A percentile compares a stretch with the other conserved stretches of the same genome.
Evolutionary conservation across 768 basidiomycete species (phyloP).

Genomic region (Trametes meyenii): DNA sequence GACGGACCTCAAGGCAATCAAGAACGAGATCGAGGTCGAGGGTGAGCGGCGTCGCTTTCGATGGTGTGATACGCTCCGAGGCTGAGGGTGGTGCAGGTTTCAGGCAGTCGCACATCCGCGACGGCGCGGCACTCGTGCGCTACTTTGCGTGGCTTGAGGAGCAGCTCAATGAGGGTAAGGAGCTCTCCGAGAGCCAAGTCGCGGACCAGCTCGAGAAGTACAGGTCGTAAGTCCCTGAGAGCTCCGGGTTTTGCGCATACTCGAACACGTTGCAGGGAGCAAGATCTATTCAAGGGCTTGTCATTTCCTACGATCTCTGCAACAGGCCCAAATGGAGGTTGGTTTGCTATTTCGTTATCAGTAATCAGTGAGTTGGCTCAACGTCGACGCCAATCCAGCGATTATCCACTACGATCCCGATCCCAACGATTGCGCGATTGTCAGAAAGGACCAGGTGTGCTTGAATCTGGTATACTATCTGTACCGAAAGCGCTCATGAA

Average conservation of each 20-base stretch:
- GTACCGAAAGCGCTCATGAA: background rate
- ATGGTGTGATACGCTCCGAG: background rate
- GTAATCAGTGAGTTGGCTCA: too few species aligned
- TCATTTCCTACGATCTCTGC: slow-evolving; percentile 94
- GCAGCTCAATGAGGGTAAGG: slow-evolving; percentile 60
- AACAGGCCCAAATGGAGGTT: slow-evolving; percentile 89
- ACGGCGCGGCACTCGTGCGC: slow-evolving; percentile 82
- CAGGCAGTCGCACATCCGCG: slow-evolving; percentile 84
- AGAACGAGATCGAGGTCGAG: slow-evolving; percentile 76
- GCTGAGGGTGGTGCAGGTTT: slow-evolving; percentile 61
- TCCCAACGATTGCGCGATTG: slow-evolving; percentile 67
- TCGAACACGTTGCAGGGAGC: slow-evolving; percentile 52
- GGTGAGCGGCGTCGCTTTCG: slow-evolving; percentile 15
- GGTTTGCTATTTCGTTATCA: too few species aligned
- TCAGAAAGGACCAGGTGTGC: slow-evolving; percentile 72
- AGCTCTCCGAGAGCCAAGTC: slow-evolving; percentile 77
- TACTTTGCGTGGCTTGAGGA: slow-evolving; percentile 98
- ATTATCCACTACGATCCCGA: slow-evolving; percentile 94
- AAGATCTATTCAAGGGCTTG: slow-evolving; percentile 79
- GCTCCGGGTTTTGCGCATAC: background rate
- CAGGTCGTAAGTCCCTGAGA: slow-evolving; percentile 61
- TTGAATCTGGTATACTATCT: background rate
- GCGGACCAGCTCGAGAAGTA: slow-evolving; percentile 79
- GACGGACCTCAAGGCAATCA: slow-evolving; percentile 78
- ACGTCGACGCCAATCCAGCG: slow-evolving; percentile 54